Evolutionary conservation across 2,329 filamentous ascomycete genomes (phyloP).

Genomic region (Ceratocystis smalleyi): DNA sequence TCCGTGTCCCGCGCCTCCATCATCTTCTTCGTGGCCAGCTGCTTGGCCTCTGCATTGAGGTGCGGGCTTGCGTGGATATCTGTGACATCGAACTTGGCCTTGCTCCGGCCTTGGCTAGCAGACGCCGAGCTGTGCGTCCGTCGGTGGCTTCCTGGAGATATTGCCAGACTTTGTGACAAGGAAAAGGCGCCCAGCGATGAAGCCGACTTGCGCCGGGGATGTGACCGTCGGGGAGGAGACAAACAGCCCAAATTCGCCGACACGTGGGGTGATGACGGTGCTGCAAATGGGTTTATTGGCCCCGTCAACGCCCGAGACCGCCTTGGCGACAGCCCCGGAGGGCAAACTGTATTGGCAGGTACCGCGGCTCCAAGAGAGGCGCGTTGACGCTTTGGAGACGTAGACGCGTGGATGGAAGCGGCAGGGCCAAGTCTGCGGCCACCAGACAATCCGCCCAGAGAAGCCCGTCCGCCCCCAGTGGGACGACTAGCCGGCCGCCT

Average conservation of each 20-base stretch:
- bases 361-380: neutral
- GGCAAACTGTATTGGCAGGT: neutral
- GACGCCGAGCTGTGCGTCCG: conserved; percentile 2
- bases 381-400: neutral
- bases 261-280: neutral
- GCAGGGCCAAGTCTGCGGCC: conserved; percentile 15
- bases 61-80: conserved; percentile 32
- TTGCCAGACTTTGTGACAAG: neutral
- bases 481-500: neutral
- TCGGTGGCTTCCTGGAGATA: conserved; percentile 1
- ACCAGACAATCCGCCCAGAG: neutral
- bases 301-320: neutral
- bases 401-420: conserved; percentile 18
- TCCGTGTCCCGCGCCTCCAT: conserved; percentile 66
- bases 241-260: neutral
- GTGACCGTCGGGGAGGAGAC: conserved; percentile 29
- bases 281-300: neutral
- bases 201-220: neutral
- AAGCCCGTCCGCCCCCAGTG: neutral
- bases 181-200: neutral
- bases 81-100: conserved; percentile 17
- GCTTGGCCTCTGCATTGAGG: conserved; percentile 51
- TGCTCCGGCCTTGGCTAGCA: neutral
- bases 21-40: conserved; percentile 54
- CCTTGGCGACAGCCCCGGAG: neutral